Percentiles rank a stretch among this genome's conserved stretches.
phyloP scores from a whole-genome alignment of 23 red algal genomes.

The Gracilaria gracilis region DNA sequence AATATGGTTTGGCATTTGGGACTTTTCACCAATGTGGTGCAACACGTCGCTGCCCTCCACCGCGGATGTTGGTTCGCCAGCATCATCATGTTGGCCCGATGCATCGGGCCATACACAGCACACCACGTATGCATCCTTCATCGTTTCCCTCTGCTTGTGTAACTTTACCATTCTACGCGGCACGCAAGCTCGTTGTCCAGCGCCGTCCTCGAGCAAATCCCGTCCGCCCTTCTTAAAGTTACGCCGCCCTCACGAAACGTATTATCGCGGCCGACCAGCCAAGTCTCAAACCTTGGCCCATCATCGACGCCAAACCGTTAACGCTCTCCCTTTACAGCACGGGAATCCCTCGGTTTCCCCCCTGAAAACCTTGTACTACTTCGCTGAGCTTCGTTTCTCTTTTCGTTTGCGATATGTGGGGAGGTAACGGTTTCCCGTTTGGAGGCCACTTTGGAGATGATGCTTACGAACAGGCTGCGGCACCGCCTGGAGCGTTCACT shows the following conservation, averaged over 20 bases:
- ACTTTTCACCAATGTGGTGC: too few species aligned
- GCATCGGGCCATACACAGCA: slow-evolving; percentile 15
- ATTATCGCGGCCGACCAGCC: neutral
- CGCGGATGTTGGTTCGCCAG: neutral
- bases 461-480: slow-evolving; percentile 37
- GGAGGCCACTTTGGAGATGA: slow-evolving; percentile 69
- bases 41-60: neutral
- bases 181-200: neutral
- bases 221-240: neutral
- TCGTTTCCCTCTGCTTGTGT: neutral
- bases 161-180: too few species aligned
- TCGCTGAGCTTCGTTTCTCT: neutral
- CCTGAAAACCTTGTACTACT: neutral
- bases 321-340: neutral
- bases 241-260: neutral
- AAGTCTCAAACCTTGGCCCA: neutral
- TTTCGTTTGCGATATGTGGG: slow-evolving; percentile 52
- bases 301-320: neutral
- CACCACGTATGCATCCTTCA: slow-evolving; percentile 1
- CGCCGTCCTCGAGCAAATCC: neutral
- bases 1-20: too few species aligned
- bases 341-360: neutral
- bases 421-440: slow-evolving; percentile 66
- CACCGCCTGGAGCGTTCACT: slow-evolving; percentile 72
- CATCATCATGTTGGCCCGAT: slow-evolving; percentile 8